A percentile compares a stretch with the other conserved stretches of the same genome.
These are phyloP conservation scores for Pythium graminicola DNA, from an alignment of 352 stramenopile species.

Conservation along the genomic window DNA sequence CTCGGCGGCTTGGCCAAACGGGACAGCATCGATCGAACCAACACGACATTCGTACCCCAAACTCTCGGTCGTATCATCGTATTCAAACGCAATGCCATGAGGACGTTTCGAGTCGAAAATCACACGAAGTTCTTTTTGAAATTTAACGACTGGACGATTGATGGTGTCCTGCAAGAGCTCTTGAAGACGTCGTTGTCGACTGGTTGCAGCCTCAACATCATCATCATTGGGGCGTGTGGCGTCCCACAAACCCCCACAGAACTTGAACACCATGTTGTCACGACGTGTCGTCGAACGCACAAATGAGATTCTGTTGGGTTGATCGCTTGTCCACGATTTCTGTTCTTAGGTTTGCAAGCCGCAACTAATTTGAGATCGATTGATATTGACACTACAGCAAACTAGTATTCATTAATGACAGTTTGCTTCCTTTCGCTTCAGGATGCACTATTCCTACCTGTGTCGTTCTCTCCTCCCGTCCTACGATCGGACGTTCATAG, in stretches of 20 bases:
- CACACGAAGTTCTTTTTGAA: constrained; percentile 55
- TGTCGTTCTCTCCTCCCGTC: too few species aligned
- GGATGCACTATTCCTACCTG: too few species aligned
- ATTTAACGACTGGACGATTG: constrained; percentile 13
- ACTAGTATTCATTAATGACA: too few species aligned
- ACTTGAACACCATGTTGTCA: constrained; percentile 57
- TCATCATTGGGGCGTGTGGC: constrained; percentile 13
- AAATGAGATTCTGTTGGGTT: too few species aligned
- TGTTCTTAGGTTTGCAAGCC: too few species aligned
- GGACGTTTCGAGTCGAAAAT: constrained; percentile 42
- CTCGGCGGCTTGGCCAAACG: constrained; percentile 32
- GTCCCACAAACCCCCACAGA: constrained; percentile 35
- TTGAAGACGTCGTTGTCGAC: constrained; percentile 20
- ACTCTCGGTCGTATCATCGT: not conserved
- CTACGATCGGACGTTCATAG: too few species aligned
- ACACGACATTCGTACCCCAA: constrained; percentile 38
- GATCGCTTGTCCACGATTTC: too few species aligned
- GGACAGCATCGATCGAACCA: constrained; percentile 27
- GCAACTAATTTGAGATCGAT: too few species aligned
- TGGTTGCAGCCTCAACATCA: constrained; percentile 17
- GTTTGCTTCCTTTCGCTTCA: too few species aligned
- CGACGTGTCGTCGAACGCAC: too few species aligned
- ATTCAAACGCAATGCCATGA: constrained; percentile 45
- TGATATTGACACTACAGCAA: too few species aligned
- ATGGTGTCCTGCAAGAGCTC: constrained; percentile 22